Percentiles rank a stretch among this genome's conserved stretches.
Evolutionary conservation across 164 flowering plant species (phyloP).

Genomic region (Macadamia integrifolia): DNA sequence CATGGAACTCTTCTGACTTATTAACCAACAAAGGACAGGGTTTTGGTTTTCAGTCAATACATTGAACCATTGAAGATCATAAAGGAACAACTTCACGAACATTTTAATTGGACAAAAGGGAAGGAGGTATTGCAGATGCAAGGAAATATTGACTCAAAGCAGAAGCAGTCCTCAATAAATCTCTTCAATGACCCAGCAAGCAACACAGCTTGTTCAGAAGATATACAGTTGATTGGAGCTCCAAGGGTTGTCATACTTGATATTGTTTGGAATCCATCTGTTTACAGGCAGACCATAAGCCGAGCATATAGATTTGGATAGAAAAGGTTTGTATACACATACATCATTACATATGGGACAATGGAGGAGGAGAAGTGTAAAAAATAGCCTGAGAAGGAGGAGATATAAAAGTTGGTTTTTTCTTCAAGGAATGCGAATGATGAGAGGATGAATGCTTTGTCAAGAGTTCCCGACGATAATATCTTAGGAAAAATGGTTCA

Average conservation of each 20-base stretch:
- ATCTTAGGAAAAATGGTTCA: conserved; percentile 50
- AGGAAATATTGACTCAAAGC: conserved; percentile 35
- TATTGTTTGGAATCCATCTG: conserved; percentile 84
- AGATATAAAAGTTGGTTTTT: conserved; percentile 53
- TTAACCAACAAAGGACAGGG: conserved; percentile 49
- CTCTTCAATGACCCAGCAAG: conserved; percentile 53
- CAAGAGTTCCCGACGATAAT: conserved; percentile 30
- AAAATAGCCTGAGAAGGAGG: conserved; percentile 43
- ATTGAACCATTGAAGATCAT: conserved; percentile 47
- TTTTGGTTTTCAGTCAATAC: conserved; percentile 73
- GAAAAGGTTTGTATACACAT: conserved; percentile 49
- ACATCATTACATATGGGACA: conserved; percentile 52
- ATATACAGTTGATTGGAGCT: conserved; percentile 77
- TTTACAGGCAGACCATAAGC: conserved; percentile 72
- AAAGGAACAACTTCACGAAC: conserved; percentile 31
- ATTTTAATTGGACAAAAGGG: conserved; percentile 54
- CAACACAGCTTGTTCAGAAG: conserved; percentile 63
- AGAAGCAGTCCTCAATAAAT: conserved; percentile 43
- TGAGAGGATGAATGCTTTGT: conserved; percentile 2
- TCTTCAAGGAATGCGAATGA: conserved; percentile 18
- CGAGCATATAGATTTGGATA: conserved; percentile 86
- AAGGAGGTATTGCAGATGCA: conserved; percentile 55
- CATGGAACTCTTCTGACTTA: conserved; percentile 47
- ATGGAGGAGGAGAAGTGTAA: conserved; percentile 42
- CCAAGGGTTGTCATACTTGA: conserved; percentile 85